Evolutionary conservation across 2,329 filamentous ascomycete genomes (phyloP).

Genomic region (Aschersonia sp.): DNA sequence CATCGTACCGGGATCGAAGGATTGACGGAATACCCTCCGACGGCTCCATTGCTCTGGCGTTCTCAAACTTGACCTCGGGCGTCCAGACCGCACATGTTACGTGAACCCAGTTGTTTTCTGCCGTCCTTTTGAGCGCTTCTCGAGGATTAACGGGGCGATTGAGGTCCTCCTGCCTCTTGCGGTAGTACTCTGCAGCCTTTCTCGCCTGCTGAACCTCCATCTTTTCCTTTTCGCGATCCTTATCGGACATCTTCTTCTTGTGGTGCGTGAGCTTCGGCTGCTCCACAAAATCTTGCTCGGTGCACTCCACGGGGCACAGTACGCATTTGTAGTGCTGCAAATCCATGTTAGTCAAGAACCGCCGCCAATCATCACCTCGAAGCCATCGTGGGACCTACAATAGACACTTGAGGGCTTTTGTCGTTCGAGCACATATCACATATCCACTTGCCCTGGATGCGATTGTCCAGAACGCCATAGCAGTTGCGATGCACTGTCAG

Average conservation of each 20-base stretch:
- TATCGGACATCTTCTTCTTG: conserved; percentile 83
- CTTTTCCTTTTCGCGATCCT: conserved; percentile 79
- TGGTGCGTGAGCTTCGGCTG: conserved; percentile 34
- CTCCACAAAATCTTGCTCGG: conserved; percentile 72
- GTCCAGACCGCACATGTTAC: conserved; percentile 87
- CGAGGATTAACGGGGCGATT: conserved; percentile 74
- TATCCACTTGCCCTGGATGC: conserved; percentile 67
- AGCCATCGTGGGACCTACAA: conserved; percentile 39
- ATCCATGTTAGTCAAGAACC: background rate
- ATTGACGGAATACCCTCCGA: conserved; percentile 86
- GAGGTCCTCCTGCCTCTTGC: conserved; percentile 67
- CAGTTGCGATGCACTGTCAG: conserved; percentile 84
- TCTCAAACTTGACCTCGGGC: conserved; percentile 84
- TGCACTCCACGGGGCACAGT: conserved; percentile 72
- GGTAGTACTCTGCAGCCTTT: conserved; percentile 69
- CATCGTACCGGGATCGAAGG: conserved; percentile 55
- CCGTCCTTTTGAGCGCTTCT: conserved; percentile 84
- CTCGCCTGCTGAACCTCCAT: conserved; percentile 72
- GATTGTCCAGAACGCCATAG: conserved; percentile 68
- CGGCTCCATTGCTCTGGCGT: conserved; percentile 65
- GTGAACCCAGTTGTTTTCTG: conserved; percentile 97
- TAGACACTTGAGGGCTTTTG: conserved; percentile 82
- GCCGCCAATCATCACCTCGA: background rate
- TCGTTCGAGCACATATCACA: conserved; percentile 97
- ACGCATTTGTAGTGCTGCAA: conserved; percentile 72